Conservation (phyloP, 257 asterid species). For the Oldenlandia corymbosa region DNA sequence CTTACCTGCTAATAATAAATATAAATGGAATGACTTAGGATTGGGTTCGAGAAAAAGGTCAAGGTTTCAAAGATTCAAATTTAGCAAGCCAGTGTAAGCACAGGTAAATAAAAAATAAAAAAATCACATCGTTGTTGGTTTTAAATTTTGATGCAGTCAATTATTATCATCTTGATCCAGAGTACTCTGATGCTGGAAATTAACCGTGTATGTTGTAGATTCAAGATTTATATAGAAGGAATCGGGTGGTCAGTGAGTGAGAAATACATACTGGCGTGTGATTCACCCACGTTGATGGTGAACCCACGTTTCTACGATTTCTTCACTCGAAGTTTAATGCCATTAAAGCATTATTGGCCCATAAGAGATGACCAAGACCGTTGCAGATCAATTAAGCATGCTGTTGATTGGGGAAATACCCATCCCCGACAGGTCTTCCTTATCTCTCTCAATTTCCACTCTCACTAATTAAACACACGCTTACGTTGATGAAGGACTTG, state of each 20-base stretch:
- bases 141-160: too few relatives aligned
- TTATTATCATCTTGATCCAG: neutral
- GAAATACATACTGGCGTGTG: slow-evolving; percentile 85
- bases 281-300: slow-evolving; percentile 58
- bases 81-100: slow-evolving; percentile 76
- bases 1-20: too few relatives aligned
- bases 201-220: slow-evolving; percentile 35
- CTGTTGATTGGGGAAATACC: slow-evolving; percentile 81
- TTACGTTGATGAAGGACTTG: too few relatives aligned
- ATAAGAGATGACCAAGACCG: slow-evolving; percentile 48
- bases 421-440: slow-evolving; percentile 40
- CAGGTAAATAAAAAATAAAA: slow-evolving; percentile 52
- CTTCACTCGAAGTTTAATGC: slow-evolving; percentile 74
- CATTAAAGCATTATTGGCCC: slow-evolving; percentile 90
- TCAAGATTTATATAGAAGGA: slow-evolving; percentile 86
- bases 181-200: neutral
- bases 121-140: too few relatives aligned
- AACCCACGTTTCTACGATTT: slow-evolving; percentile 66
- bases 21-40: slow-evolving; percentile 26
- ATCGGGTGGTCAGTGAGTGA: slow-evolving; percentile 93
- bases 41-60: slow-evolving; percentile 48
- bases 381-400: slow-evolving; percentile 72
- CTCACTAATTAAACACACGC: too few relatives aligned
- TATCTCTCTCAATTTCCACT: neutral
- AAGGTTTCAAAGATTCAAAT: slow-evolving; percentile 69